These are phyloP conservation scores for Apiospora pterosperma DNA, from an alignment of 2,329 filamentous ascomycete species.

Conservation along the genomic window DNA sequence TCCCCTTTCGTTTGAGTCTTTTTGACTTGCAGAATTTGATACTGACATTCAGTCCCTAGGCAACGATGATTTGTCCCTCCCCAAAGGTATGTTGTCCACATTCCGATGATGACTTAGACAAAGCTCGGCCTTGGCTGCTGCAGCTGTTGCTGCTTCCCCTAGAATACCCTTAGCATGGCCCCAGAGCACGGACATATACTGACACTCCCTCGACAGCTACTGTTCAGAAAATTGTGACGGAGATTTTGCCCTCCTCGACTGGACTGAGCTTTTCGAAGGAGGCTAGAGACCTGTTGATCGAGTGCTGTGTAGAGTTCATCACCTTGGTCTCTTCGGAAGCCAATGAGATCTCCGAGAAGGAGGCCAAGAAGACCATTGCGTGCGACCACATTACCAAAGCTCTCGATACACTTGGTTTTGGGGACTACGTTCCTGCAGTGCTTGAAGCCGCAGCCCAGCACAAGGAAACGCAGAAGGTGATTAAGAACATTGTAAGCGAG, in stretches of 20 bases:
- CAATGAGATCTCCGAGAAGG: slow-evolving; percentile 98
- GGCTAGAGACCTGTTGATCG: slow-evolving; percentile 89
- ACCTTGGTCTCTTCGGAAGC: slow-evolving; percentile 97
- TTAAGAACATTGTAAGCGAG: slow-evolving; percentile 13
- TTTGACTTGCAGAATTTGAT: slow-evolving; percentile 8
- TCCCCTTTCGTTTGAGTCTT: not conserved
- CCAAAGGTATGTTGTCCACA: slow-evolving; percentile 50
- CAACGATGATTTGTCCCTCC: slow-evolving; percentile 61
- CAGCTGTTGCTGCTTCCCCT: not conserved
- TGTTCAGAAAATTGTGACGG: slow-evolving; percentile 84
- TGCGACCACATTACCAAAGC: slow-evolving; percentile 97
- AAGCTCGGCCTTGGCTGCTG: not conserved
- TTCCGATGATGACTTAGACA: not conserved
- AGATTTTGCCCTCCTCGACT: slow-evolving; percentile 75
- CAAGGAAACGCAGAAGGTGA: slow-evolving; percentile 86
- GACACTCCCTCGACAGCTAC: slow-evolving; percentile 45
- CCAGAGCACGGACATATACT: slow-evolving; percentile 15
- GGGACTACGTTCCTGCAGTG: slow-evolving; percentile 86
- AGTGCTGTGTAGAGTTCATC: slow-evolving; percentile 99
- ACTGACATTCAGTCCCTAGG: slow-evolving; percentile 40
- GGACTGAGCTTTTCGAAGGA: slow-evolving; percentile 92
- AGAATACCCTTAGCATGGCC: not conserved
- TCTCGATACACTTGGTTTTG: slow-evolving; percentile 86
- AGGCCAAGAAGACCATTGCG: slow-evolving; percentile 98
- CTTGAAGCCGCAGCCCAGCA: slow-evolving; percentile 52